Evolutionary conservation across 1,139 yeast species (phyloP).

Genomic region (Candida glucosophila): DNA sequence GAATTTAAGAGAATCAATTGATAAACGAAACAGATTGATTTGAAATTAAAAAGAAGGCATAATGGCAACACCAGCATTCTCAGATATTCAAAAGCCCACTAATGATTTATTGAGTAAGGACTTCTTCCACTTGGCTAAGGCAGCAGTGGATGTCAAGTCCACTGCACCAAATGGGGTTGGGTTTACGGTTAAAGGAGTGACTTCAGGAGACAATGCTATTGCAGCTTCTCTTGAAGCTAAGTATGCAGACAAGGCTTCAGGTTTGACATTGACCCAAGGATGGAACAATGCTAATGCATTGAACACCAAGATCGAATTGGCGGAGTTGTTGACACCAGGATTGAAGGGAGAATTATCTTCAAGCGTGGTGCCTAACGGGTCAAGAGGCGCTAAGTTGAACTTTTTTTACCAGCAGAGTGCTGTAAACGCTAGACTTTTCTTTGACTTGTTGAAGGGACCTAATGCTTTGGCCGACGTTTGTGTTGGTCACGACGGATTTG

Average conservation of each 20-base stretch:
- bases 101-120: slow-evolving; percentile 86
- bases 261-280: slow-evolving; percentile 91
- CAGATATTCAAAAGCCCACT: slow-evolving; percentile 85
- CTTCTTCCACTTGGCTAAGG: slow-evolving; percentile 86
- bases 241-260: slow-evolving; percentile 88
- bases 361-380: slow-evolving; percentile 77
- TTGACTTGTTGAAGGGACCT: slow-evolving; percentile 94
- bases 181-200: slow-evolving; percentile 91
- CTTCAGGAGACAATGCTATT: slow-evolving; percentile 73
- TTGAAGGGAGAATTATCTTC: slow-evolving; percentile 90
- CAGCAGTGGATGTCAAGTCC: slow-evolving; percentile 83
- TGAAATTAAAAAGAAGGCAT: slow-evolving; percentile 6
- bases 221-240: slow-evolving; percentile 89
- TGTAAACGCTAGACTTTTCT: slow-evolving; percentile 89
- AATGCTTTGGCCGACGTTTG: slow-evolving; percentile 91
- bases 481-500: slow-evolving; percentile 92
- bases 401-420: slow-evolving; percentile 89
- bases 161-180: slow-evolving; percentile 95
- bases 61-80: slow-evolving; percentile 66
- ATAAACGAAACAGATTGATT: too few relatives aligned
- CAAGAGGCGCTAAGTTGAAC: slow-evolving; percentile 87
- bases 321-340: slow-evolving; percentile 91
- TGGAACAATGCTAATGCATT: slow-evolving; percentile 94
- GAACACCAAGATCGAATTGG: slow-evolving; percentile 88
- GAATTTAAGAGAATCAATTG: too few relatives aligned